These are phyloP conservation scores for Trichoderma semiorbis DNA, from an alignment of 2,329 filamentous ascomycete genomes.

Conservation along the genomic window DNA sequence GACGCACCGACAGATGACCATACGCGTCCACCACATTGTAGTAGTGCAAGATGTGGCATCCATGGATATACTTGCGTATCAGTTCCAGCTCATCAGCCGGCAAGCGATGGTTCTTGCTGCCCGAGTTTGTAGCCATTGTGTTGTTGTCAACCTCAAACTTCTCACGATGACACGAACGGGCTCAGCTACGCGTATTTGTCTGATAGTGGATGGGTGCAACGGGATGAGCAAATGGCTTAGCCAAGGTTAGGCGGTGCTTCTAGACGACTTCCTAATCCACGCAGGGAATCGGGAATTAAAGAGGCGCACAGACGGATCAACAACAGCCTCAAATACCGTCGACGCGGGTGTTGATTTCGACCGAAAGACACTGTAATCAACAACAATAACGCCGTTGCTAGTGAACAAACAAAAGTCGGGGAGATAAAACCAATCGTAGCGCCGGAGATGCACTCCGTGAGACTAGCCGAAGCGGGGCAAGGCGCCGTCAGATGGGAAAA, in stretches of 20 bases:
- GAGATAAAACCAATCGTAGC: not conserved
- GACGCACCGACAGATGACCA: not conserved
- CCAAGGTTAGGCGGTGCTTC: not conserved
- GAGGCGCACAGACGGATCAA: not conserved
- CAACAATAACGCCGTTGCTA: not conserved
- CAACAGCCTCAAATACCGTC: not conserved
- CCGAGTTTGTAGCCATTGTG: not conserved
- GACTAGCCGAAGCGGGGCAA: not conserved
- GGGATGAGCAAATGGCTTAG: not conserved
- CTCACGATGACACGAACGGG: not conserved
- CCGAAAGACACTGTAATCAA: not conserved
- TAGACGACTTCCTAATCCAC: not conserved
- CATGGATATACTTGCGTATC: slow-evolving; percentile 6
- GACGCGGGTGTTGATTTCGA: not conserved
- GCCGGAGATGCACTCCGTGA: not conserved
- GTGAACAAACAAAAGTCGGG: not conserved
- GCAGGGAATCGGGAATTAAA: not conserved
- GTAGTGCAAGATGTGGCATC: slow-evolving; percentile 10
- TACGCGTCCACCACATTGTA: slow-evolving; percentile 8
- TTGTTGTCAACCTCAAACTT: too few relatives aligned
- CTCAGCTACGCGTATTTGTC: not conserved
- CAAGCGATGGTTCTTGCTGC: not conserved
- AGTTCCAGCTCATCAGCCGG: not conserved
- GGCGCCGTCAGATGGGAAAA: not conserved
- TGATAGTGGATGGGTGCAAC: not conserved